These are phyloP conservation scores for Pseudonectria buxi DNA, from an alignment of 2,329 filamentous ascomycete genomes.

Conservation along the genomic window DNA sequence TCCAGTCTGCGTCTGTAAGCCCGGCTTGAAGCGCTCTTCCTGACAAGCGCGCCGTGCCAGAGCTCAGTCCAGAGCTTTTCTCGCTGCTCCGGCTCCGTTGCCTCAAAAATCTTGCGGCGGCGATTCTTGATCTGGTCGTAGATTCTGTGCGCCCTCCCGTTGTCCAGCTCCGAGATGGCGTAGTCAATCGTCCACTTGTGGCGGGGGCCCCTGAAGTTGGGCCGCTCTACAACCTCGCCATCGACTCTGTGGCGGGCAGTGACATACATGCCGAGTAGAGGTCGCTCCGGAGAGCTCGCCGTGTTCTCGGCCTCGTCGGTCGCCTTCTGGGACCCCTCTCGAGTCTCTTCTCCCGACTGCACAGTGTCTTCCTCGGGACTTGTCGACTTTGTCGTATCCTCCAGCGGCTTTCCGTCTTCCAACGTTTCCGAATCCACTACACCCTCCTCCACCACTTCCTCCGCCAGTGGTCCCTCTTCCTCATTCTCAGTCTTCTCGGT, in stretches of 20 bases:
- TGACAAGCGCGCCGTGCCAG: constrained; percentile 35
- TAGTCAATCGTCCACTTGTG: constrained; percentile 69
- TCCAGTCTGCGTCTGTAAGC: constrained; percentile 51
- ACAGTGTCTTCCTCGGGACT: no score
- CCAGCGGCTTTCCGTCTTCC: no score
- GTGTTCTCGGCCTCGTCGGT: no score
- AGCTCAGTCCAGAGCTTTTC: constrained; percentile 38
- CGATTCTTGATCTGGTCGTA: constrained; percentile 52
- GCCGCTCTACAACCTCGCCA: constrained; percentile 55
- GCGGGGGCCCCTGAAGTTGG: constrained; percentile 25
- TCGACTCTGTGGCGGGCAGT: constrained; percentile 67
- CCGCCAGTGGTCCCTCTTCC: no score
- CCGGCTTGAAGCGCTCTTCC: constrained; percentile 39
- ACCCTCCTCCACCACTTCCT: no score
- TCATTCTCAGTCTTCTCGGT: no score
- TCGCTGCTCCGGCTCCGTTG: constrained; percentile 33
- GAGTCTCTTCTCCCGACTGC: no score
- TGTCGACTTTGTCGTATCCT: no score
- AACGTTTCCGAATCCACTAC: no score
- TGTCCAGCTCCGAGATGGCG: constrained; percentile 54
- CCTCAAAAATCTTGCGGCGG: constrained; percentile 39
- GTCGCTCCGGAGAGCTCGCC: no score
- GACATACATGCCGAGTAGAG: constrained; percentile 58
- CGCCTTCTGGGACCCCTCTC: no score
- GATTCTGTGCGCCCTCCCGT: constrained; percentile 36